Evolutionary conservation across 2,329 filamentous ascomycete genomes (phyloP).

Genomic region (Parafenestella ontariensis): DNA sequence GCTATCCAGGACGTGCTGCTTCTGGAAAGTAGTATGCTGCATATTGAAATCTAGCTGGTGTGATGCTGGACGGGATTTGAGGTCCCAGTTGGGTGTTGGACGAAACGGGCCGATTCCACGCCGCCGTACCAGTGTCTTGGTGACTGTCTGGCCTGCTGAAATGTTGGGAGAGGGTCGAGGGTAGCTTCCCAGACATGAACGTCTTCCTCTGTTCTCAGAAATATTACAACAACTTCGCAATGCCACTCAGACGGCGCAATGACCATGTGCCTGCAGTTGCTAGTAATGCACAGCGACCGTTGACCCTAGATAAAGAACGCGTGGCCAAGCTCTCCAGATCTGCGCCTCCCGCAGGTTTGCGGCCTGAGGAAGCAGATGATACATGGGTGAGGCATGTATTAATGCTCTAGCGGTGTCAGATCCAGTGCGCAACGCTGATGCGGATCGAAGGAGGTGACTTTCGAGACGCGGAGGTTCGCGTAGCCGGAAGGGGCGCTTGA

Average conservation of each 20-base stretch:
- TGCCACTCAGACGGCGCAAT: neutral
- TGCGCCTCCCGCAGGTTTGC: conserved; percentile 17
- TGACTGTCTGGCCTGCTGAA: neutral
- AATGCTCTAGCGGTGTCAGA: conserved; percentile 34
- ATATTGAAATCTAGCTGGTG: conserved; percentile 12
- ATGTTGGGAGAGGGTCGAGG: neutral
- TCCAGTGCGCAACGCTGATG: conserved; percentile 10
- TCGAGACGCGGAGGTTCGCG: conserved; percentile 33
- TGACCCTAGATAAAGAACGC: conserved; percentile 12
- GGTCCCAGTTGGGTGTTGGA: conserved; percentile 10
- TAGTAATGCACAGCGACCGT: conserved; percentile 16
- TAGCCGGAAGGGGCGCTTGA: conserved; percentile 11
- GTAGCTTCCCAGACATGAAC: neutral
- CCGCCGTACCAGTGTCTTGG: neutral
- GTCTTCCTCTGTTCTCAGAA: neutral
- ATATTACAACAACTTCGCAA: neutral
- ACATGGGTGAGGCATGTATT: conserved; percentile 35
- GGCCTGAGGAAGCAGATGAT: conserved; percentile 25
- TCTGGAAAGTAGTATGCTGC: conserved; percentile 22
- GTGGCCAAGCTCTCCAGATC: conserved; percentile 10
- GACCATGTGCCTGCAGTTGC: conserved; percentile 4
- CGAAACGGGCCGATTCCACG: conserved; percentile 9
- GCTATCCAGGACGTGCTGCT: conserved; percentile 19
- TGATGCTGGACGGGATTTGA: conserved; percentile 17
- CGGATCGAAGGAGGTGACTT: conserved; percentile 21